A percentile compares a stretch with the other conserved stretches of the same genome.
Conservation (phyloP, 345 rosid species). For the Heritiera littoralis region DNA sequence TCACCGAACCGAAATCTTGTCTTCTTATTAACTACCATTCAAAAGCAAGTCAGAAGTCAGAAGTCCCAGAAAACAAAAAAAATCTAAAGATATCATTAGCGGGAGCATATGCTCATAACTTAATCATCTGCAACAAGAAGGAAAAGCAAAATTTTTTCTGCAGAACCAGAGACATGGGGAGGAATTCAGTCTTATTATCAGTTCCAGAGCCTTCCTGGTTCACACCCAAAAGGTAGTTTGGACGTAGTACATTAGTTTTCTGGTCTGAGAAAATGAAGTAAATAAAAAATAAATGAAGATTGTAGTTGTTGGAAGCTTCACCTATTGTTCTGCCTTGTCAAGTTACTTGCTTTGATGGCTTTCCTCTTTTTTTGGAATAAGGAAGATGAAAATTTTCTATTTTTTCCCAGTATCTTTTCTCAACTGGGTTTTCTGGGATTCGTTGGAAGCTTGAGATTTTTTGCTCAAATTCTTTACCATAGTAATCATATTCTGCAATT, state of each 20-base stretch:
- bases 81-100: too few relatives aligned
- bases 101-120: too few relatives aligned
- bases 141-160: background rate
- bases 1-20: too few relatives aligned
- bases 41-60: too few relatives aligned
- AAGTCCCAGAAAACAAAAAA: too few relatives aligned
- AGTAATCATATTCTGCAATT: background rate
- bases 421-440: background rate
- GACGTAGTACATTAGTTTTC: slow-evolving; percentile 13
- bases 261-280: background rate
- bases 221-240: slow-evolving; percentile 62
- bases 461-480: background rate
- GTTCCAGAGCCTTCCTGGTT: slow-evolving; percentile 70
- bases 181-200: slow-evolving; percentile 33
- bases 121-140: too few relatives aligned
- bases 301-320: background rate
- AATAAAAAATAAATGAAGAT: background rate
- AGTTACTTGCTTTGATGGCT: background rate
- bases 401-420: background rate
- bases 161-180: slow-evolving; percentile 34
- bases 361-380: background rate
- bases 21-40: too few relatives aligned
- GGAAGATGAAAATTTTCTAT: background rate
- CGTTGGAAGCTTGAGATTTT: background rate
- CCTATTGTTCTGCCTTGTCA: background rate